Evolutionary conservation across 768 basidiomycete species (phyloP).

Genomic region (Pluteus cervinus): DNA sequence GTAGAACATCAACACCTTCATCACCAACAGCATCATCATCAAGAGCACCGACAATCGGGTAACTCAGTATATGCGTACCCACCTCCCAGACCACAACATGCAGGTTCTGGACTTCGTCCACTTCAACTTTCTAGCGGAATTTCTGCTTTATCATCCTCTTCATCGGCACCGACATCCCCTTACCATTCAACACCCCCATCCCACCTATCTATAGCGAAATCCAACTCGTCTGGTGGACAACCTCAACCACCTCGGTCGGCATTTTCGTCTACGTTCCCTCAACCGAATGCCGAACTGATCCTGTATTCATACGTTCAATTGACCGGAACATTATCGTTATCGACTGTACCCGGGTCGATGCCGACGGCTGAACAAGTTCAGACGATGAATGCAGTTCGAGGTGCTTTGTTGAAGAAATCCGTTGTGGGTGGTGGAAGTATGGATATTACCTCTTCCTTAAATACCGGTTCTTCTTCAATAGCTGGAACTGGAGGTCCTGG

Average conservation of each 20-base stretch:
- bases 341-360: conserved; percentile 34
- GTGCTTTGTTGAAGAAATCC: conserved; percentile 40
- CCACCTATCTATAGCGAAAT: conserved; percentile 27
- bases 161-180: conserved; percentile 18
- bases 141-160: too few species aligned
- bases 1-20: too few species aligned
- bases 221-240: conserved; percentile 17
- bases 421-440: conserved; percentile 72
- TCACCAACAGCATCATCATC: too few species aligned
- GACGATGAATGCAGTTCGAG: conserved; percentile 40
- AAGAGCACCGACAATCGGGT: too few species aligned
- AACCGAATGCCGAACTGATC: conserved; percentile 57
- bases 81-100: too few species aligned
- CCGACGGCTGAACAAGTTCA: conserved; percentile 39
- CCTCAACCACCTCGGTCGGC: conserved; percentile 30
- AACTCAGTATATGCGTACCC: too few species aligned
- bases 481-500: too few species aligned
- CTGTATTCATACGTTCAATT: conserved; percentile 85
- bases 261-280: conserved; percentile 38
- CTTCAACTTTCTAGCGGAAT: too few species aligned
- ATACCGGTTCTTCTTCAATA: too few species aligned
- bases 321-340: conserved; percentile 57
- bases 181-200: conserved; percentile 23
- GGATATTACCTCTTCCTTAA: conserved; percentile 59
- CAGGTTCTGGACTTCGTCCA: too few species aligned